Conservation (phyloP, 768 basidiomycete genomes). For the Pleurotus salmoneostramineus region DNA sequence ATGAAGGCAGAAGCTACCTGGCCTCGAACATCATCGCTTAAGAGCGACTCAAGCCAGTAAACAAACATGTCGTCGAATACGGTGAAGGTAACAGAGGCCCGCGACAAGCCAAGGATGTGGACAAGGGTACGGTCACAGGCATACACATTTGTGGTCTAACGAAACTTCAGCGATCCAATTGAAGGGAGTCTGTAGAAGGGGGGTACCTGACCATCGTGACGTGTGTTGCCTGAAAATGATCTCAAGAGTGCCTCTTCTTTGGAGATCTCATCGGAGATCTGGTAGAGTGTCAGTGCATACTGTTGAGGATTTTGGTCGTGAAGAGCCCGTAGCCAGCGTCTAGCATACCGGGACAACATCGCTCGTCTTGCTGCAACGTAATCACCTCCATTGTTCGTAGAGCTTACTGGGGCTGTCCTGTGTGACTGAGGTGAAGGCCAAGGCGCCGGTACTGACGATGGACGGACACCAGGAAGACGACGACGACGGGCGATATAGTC, state of each 20-base stretch:
- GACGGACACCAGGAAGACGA: conserved; percentile 62
- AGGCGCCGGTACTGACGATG: conserved; percentile 33
- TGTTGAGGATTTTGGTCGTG: conserved; percentile 54
- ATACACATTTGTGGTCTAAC: too few relatives aligned
- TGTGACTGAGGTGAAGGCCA: conserved; percentile 48
- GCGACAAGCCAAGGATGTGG: conserved; percentile 49
- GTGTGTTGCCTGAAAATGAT: background rate
- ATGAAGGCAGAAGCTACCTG: conserved; percentile 27
- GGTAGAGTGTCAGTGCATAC: conserved; percentile 53
- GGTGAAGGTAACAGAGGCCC: conserved; percentile 50
- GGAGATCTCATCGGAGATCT: conserved; percentile 46
- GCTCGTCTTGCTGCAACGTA: conserved; percentile 59
- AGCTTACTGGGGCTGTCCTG: conserved; percentile 31
- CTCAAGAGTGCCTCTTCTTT: conserved; percentile 17
- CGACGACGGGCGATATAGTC: conserved; percentile 60
- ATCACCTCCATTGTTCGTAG: conserved; percentile 61
- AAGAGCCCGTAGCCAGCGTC: conserved; percentile 66
- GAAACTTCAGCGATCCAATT: too few relatives aligned
- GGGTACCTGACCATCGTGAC: background rate
- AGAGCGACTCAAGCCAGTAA: conserved; percentile 52
- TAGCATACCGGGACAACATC: conserved; percentile 52
- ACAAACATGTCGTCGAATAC: conserved; percentile 55
- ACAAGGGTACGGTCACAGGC: conserved; percentile 42
- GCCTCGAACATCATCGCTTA: conserved; percentile 24
- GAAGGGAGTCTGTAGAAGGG: too few relatives aligned